Percentiles rank a stretch among this genome's conserved stretches.
Evolutionary conservation across 371 early-diverging fungal genomes (phyloP).

Genomic region (Rhizopus sp.): DNA sequence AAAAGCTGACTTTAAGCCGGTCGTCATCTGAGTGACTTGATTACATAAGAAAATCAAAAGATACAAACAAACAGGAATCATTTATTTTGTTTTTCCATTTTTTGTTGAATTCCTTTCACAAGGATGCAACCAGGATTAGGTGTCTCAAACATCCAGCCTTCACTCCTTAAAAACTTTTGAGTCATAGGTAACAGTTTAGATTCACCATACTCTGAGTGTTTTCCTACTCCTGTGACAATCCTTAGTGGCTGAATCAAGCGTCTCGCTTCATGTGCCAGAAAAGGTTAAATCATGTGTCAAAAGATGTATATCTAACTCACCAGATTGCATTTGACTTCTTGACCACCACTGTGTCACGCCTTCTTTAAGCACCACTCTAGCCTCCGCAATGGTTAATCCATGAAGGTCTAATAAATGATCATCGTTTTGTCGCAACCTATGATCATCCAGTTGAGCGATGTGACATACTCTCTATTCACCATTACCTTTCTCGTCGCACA

Average conservation of each 20-base stretch:
- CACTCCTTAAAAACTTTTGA: constrained; percentile 47
- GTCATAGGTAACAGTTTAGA: constrained; percentile 61
- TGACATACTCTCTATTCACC: not conserved
- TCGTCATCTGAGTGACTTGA: too few species aligned
- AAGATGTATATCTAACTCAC: constrained; percentile 20
- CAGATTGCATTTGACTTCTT: constrained; percentile 53
- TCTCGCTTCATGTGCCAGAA: constrained; percentile 23
- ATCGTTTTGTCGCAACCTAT: constrained; percentile 50
- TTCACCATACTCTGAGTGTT: constrained; percentile 59
- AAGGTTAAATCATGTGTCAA: not conserved
- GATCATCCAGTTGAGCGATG: not conserved
- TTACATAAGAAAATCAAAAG: not conserved
- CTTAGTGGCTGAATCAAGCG: constrained; percentile 49
- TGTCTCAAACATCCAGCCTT: constrained; percentile 61
- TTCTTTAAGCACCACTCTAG: constrained; percentile 60
- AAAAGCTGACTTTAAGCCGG: too few species aligned
- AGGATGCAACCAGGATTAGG: constrained; percentile 51
- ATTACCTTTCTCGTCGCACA: constrained; percentile 54
- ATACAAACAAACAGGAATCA: not conserved
- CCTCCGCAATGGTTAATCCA: constrained; percentile 67
- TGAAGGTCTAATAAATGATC: constrained; percentile 70
- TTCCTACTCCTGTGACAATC: constrained; percentile 69
- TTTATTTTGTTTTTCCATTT: constrained; percentile 2
- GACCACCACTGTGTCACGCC: constrained; percentile 67
- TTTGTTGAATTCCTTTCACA: constrained; percentile 36